Evolutionary conservation across 768 basidiomycete species (phyloP).

Genomic region (Trametes cinnabarina): DNA sequence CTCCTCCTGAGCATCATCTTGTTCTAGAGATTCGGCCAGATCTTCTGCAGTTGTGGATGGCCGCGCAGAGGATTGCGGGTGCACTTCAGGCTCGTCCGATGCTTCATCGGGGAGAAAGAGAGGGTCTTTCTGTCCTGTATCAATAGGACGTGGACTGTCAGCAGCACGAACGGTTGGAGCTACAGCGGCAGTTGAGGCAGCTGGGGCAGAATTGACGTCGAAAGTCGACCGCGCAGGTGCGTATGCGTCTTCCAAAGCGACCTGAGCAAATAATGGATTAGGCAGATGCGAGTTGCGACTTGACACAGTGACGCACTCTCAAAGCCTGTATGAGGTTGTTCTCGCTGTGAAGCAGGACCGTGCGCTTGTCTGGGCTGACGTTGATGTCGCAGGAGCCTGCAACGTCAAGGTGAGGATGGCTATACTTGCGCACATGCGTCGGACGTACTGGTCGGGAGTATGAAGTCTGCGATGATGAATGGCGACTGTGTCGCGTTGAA

Average conservation of each 20-base stretch:
- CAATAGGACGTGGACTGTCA: not conserved
- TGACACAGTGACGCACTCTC: slow-evolving; percentile 57
- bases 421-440: not conserved
- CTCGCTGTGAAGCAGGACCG: slow-evolving; percentile 88
- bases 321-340: slow-evolving; percentile 71
- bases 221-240: slow-evolving; percentile 73
- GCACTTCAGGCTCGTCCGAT: not conserved
- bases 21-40: not conserved
- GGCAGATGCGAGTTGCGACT: not conserved
- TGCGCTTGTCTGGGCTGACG: slow-evolving; percentile 95
- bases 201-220: slow-evolving; percentile 37
- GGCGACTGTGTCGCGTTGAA: slow-evolving; percentile 78
- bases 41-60: too few species aligned
- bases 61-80: too few species aligned
- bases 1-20: not conserved
- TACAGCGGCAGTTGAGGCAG: not conserved
- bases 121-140: not conserved
- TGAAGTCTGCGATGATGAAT: slow-evolving; percentile 80
- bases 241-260: slow-evolving; percentile 65
- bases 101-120: slow-evolving; percentile 25
- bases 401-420: not conserved
- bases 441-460: slow-evolving; percentile 70
- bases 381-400: slow-evolving; percentile 87
- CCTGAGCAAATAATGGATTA: slow-evolving; percentile 36
- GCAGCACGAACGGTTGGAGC: not conserved